Evolutionary conservation across 129 eudicot genomes (phyloP), one percentile per base, ranked within the genome.

Genomic region (Centella asiatica): DNA sequence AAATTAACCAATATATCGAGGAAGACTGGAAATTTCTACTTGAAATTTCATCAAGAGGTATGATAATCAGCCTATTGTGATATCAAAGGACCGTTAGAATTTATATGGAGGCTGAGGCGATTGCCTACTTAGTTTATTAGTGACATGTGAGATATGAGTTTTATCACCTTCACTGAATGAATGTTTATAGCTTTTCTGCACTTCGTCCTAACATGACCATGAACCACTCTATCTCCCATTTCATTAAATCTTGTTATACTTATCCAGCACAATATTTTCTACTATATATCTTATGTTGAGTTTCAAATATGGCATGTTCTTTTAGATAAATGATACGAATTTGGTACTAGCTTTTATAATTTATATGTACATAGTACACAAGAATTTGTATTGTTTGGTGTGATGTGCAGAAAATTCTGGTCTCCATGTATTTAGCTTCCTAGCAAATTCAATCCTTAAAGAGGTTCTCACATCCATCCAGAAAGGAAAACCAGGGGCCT

Each of bases 381-480:
- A 42, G 44, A 13, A 6, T 24, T 18, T 60, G 4, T 60, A 33
- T 12, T 60, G 25, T 55, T 62, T 52, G 28, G 11, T 15, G 19
- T 74, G 66, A 11, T 48, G 24, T 80, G 80, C 98, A 87, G 99
- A 87, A 74, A 93, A 93, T 79, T 81, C 99, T 25, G 99, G 99
- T 63, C 77, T 93, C 51, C 99, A 93, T 65, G 99, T 93, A 52
- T 93, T 85, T 72, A 89, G 87, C 78, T 93, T 93, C 74, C 81
- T 93, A 62, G 92, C 99, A 2, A 93, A 93, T 80, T 93, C 99
- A 67, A 85, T 93, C 20, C 95, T 93, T 67, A 93, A 85, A 75
- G 99, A 93, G 78, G 92, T 88, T 68, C 77, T 87, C 26, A 69
- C 77, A 14, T 95, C 96, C 44, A 87, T 93, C 45, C 88, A 84